Base-by-base conservation (phyloP, 352 stramenopile species). In the Aphanomyces cochlioides region DNA sequence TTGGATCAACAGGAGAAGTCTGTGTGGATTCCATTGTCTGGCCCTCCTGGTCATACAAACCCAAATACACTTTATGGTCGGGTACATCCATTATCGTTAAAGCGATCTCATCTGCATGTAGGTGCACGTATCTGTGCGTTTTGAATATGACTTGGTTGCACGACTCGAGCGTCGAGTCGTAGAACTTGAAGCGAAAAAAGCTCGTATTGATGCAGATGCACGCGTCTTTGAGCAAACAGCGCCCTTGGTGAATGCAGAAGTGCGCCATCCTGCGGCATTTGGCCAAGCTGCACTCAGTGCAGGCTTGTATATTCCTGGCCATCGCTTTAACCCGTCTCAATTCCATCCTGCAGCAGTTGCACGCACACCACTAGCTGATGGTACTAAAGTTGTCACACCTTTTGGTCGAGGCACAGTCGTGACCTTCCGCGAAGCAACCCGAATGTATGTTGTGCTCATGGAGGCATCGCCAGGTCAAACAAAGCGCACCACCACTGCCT, bases 401-500 rank as follows among this genome's bases (percentile, higher is more conserved):
- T 94, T 91, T 61, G 87, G 87, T 57, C 81, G 79, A 7, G 87
- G 87, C 47, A 78, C 88, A 3, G 76, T 93, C 58, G 74, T 95
- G 8, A 79, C 80, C 7, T 95, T 89, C 72, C 87, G 87, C 56
- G 73, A 76, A 36, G 78, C 82, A 48, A 88, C 78, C 37, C 91
- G 88, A 69, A 88, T 93, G 76, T 95, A 93, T 67, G 79, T 95
- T 7, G 83, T 93, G 10, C 85, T 90, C 59, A 73, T 95, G 43
- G 84, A 90, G 66, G 81, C 80, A 12, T 76, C 87, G 47, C 65
- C 75, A 5, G 77, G 81, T 5, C 41, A 56, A 37, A 77, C 78
- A 6, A 90, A 88, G 74, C 87, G 78, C 56, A 73, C 79, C 21
- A 90, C 79, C 5, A 69, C 87, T 43, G 87, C 85, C 41, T 95